Percentiles rank a stretch among this genome's conserved stretches.
phyloP scores from a whole-genome alignment of 805 yeast species.

The Groenewaldozyma tartarivorans region DNA sequence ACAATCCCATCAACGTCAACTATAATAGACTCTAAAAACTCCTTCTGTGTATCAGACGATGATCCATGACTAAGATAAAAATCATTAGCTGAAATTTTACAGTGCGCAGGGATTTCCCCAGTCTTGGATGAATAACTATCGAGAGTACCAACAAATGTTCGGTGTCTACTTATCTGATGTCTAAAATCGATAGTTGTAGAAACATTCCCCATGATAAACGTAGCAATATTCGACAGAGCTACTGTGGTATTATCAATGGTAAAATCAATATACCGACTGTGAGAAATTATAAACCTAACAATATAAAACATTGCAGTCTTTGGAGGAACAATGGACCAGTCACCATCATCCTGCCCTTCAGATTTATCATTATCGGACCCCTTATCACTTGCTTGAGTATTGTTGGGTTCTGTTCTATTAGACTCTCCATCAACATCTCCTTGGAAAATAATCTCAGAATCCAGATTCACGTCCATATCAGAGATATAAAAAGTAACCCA shows the following conservation, averaged over 20 bases:
- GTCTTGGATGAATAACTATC: slow-evolving; percentile 21
- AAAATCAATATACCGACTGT: slow-evolving; percentile 22
- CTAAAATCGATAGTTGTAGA: slow-evolving; percentile 25
- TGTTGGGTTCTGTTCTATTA: neutral
- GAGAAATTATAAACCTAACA: slow-evolving; percentile 13
- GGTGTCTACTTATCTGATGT: slow-evolving; percentile 4
- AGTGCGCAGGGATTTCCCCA: slow-evolving; percentile 23
- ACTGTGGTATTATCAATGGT: slow-evolving; percentile 19
- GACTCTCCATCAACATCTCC: slow-evolving; percentile 5
- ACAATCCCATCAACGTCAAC: slow-evolving; percentile 26
- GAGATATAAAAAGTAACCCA: slow-evolving; percentile 27
- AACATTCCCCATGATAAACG: slow-evolving; percentile 23
- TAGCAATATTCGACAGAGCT: slow-evolving; percentile 19
- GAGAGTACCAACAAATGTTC: slow-evolving; percentile 27
- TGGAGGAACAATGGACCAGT: slow-evolving; percentile 19
- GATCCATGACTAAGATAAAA: slow-evolving; percentile 22
- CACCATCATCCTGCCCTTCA: slow-evolving; percentile 8
- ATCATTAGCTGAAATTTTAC: slow-evolving; percentile 21
- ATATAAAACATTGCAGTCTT: slow-evolving; percentile 14
- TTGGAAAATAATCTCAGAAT: slow-evolving; percentile 14
- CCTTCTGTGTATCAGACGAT: slow-evolving; percentile 24
- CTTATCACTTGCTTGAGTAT: neutral
- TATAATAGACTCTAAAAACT: slow-evolving; percentile 22
- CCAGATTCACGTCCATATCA: slow-evolving; percentile 25
- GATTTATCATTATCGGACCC: slow-evolving; percentile 1